These are phyloP conservation scores for Solanum hybrid DNA, from an alignment of 305 asterid species.

Conservation along the genomic window DNA sequence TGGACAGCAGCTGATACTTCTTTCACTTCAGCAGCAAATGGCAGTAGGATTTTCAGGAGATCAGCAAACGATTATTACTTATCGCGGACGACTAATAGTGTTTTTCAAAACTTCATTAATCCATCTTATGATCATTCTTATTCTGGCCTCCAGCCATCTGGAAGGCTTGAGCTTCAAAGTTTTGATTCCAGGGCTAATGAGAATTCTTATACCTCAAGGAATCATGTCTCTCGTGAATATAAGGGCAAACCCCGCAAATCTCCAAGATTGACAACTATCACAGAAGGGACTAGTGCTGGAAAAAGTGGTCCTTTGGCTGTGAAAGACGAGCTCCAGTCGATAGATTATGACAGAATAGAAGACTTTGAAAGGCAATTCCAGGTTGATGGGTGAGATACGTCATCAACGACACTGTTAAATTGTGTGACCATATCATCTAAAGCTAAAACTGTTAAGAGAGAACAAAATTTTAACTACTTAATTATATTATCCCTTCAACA, in stretches of 20 bases:
- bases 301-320: constrained; percentile 20
- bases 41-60: constrained; percentile 34
- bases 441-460: neutral
- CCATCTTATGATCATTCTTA: constrained; percentile 20
- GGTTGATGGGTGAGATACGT: constrained; percentile 26
- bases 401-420: neutral
- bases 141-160: constrained; percentile 25
- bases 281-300: constrained; percentile 17
- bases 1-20: constrained; percentile 28
- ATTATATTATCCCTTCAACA: neutral
- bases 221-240: constrained; percentile 11
- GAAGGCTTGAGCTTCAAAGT: constrained; percentile 60
- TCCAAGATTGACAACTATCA: constrained; percentile 12
- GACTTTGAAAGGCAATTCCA: constrained; percentile 27
- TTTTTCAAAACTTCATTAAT: constrained; percentile 17
- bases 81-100: constrained; percentile 27
- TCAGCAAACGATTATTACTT: constrained; percentile 62
- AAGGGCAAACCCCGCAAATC: constrained; percentile 7
- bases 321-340: constrained; percentile 20
- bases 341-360: constrained; percentile 20
- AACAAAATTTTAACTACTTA: neutral
- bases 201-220: constrained; percentile 13
- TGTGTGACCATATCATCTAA: neutral
- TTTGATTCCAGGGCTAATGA: constrained; percentile 26
- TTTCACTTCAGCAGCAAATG: constrained; percentile 18